Evolutionary conservation across 2,329 filamentous ascomycete species (phyloP), one percentile per base, ranked within the genome.

Genomic region (Orbilia oligospora): DNA sequence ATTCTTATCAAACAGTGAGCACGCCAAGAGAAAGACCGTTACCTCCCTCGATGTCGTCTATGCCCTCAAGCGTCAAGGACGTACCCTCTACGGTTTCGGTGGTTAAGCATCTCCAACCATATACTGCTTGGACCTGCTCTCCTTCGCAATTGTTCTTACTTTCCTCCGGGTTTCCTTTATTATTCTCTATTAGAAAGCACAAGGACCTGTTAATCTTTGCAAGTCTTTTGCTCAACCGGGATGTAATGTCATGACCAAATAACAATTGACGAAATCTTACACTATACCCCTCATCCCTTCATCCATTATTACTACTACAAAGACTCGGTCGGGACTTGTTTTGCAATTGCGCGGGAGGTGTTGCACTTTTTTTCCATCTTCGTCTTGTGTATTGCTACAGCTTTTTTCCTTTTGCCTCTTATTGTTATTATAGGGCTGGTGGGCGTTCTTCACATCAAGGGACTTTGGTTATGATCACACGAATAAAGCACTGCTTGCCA

Each of bases 51-150:
- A 91, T 82, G 89, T 91, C 24, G 89, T 90, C 85, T 91, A 91
- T 82, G 89, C 89, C 55, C 87, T 91, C 82, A 91, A 91, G 88
- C 87, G 89, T 85, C 89, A 91, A 86, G 89, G 89, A 84, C 88
- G 91, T 84, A 92, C 92, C 84, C 91, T 94, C 81, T 95, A 94
- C 89, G 92, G 92, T 88, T 94, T 94, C 89, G 92, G 92, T 89
- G 92, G 92, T 89, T 95, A 92, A 90, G 83, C 83, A 79, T 65
- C 55, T 79, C 71, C 55, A 61, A 63, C 53, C 41, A 1, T 51
- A 51, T 20, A 51, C 20, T 24, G 58, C 36, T 61, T 67, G 79
- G 71, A 72, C 33, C 56, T 33, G 48, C 44, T 70, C 70, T 49
- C 14, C 41, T 61, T 67, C 22, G 51, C 67, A 67, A 24, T 71